phyloP scores from a whole-genome alignment of 352 stramenopile genomes.

The Globisporangium abappressorium region DNA sequence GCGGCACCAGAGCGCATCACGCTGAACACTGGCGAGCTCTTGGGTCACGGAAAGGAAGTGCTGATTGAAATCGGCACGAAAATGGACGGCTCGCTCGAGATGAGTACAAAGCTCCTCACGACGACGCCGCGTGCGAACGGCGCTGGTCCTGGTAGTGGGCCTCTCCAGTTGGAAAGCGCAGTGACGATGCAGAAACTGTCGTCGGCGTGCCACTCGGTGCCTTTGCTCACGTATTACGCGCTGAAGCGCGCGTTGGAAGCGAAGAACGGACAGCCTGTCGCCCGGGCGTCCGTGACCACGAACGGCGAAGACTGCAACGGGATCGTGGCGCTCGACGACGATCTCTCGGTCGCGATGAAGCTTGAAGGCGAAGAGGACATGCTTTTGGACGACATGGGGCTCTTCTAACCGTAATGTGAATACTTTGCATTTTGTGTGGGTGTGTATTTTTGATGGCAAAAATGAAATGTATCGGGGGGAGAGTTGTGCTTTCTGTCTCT shows the following conservation, averaged over 20 bases:
- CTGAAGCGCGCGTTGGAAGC: conserved; percentile 53
- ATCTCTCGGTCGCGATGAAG: conserved; percentile 75
- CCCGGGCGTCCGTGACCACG: conserved; percentile 12
- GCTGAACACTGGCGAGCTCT: conserved; percentile 65
- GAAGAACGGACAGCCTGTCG: conserved; percentile 33
- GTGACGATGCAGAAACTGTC: conserved; percentile 51
- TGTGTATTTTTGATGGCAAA: conserved; percentile 1
- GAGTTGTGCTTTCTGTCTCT: neutral
- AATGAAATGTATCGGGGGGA: neutral
- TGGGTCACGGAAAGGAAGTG: conserved; percentile 50
- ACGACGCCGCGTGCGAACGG: conserved; percentile 25
- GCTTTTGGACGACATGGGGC: conserved; percentile 83
- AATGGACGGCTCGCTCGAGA: conserved; percentile 58
- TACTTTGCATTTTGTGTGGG: conserved; percentile 1
- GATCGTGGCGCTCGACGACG: conserved; percentile 72
- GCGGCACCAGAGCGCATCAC: conserved; percentile 74
- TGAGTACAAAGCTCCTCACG: conserved; percentile 57
- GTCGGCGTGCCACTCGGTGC: conserved; percentile 66
- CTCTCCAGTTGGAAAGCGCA: conserved; percentile 33
- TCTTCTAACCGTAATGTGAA: conserved; percentile 49
- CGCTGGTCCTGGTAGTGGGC: neutral
- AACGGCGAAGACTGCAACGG: conserved; percentile 68
- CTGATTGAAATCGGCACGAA: conserved; percentile 71
- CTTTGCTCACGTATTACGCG: conserved; percentile 73
- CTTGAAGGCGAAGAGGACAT: conserved; percentile 81